Conservation (phyloP, 2,329 filamentous ascomycete genomes). For the Colletotrichum orbiculare region DNA sequence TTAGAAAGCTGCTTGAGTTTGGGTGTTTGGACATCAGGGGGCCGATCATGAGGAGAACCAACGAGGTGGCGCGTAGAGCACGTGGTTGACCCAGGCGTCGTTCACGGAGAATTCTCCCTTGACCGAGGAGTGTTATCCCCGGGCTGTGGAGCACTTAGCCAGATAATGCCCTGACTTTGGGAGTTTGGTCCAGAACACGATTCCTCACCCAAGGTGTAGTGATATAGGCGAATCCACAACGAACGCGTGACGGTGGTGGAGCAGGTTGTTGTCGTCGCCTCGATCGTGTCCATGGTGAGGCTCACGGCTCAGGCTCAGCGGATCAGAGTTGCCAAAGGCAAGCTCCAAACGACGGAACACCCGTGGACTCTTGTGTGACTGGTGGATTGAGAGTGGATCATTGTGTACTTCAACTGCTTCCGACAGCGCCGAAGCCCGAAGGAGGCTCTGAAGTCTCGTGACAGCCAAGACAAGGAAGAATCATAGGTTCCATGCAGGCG, state of each 20-base stretch:
- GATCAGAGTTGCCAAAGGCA: background rate
- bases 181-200: background rate
- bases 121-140: background rate
- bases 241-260: conserved; percentile 19
- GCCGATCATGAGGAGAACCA: background rate
- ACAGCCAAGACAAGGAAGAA: conserved; percentile 1
- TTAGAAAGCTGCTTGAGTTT: conserved; percentile 5
- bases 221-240: background rate
- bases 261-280: background rate
- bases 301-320: conserved; percentile 1
- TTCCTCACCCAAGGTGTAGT: conserved; percentile 2
- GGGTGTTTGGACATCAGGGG: background rate
- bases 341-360: background rate
- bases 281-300: conserved; percentile 9
- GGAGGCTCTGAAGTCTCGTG: conserved; percentile 19
- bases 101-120: background rate
- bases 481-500: background rate
- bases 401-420: background rate
- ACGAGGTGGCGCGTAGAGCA: background rate
- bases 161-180: background rate
- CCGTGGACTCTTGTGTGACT: background rate
- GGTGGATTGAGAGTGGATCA: background rate
- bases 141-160: background rate
- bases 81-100: conserved; percentile 3
- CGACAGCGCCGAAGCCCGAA: conserved; percentile 8